A percentile compares a stretch with the other conserved stretches of the same genome.
These are phyloP conservation scores for Lactarius trivialis DNA, from an alignment of 768 basidiomycete genomes.

Conservation along the genomic window DNA sequence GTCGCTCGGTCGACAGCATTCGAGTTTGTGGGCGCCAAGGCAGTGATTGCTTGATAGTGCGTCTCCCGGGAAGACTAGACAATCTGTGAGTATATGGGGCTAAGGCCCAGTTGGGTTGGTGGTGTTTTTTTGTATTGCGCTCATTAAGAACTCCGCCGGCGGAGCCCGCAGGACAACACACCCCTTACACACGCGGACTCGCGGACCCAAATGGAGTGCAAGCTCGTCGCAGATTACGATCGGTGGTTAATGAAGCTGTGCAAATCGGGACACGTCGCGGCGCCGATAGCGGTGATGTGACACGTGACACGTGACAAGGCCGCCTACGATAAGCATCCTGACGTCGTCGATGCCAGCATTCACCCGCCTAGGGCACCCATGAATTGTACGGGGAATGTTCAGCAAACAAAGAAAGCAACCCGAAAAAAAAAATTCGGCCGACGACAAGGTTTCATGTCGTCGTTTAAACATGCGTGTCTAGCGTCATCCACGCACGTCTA, in stretches of 20 bases:
- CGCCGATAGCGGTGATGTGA: background rate
- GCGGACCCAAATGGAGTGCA: background rate
- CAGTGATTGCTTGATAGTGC: too few species aligned
- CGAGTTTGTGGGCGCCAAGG: too few species aligned
- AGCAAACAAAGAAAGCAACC: background rate
- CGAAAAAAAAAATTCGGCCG: background rate
- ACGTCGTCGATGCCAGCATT: background rate
- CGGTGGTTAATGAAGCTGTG: slow-evolving; percentile 12
- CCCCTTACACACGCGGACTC: background rate
- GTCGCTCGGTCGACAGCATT: background rate
- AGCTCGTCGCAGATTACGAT: slow-evolving; percentile 15
- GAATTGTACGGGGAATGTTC: background rate
- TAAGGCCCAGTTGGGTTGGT: background rate
- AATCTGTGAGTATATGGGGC: background rate
- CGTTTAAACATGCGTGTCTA: background rate
- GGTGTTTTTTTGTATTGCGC: too few species aligned
- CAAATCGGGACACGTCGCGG: slow-evolving; percentile 4
- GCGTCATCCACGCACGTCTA: background rate
- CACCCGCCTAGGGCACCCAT: background rate
- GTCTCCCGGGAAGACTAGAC: background rate
- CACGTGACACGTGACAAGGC: too few species aligned
- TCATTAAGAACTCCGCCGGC: background rate
- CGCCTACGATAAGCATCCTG: background rate
- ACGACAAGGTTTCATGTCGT: background rate
- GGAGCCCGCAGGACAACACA: background rate